Conservation (phyloP, 805 yeast genomes). For the Pichia gijzeniarum region DNA sequence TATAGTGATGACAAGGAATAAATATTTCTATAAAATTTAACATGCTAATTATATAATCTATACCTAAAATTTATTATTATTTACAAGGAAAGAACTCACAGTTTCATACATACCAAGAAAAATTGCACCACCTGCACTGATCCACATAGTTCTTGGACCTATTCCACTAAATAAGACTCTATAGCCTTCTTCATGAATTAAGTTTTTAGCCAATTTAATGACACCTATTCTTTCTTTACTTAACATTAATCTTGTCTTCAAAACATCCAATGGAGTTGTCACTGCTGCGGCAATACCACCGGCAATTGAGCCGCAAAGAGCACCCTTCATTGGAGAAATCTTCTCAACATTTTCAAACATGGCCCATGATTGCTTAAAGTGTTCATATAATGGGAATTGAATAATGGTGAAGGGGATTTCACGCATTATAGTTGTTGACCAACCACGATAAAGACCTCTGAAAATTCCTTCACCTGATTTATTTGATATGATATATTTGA, state of each 20-base stretch:
- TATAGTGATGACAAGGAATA: slow-evolving; percentile 8
- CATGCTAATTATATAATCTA: not conserved
- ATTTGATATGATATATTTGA: slow-evolving; percentile 55
- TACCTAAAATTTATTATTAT: slow-evolving; percentile 1
- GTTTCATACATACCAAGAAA: slow-evolving; percentile 91
- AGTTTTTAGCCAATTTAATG: slow-evolving; percentile 39
- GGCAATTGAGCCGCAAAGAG: slow-evolving; percentile 75
- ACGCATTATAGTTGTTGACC: slow-evolving; percentile 85
- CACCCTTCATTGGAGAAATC: slow-evolving; percentile 67
- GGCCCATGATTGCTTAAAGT: slow-evolving; percentile 58
- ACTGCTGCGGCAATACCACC: slow-evolving; percentile 79
- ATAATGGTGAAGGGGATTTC: slow-evolving; percentile 96
- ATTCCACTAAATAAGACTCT: slow-evolving; percentile 73
- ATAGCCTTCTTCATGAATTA: slow-evolving; percentile 69
- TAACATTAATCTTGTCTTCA: slow-evolving; percentile 84
- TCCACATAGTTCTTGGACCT: slow-evolving; percentile 97
- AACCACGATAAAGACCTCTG: slow-evolving; percentile 84
- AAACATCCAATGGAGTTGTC: slow-evolving; percentile 75
- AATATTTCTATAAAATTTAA: not conserved
- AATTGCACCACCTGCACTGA: slow-evolving; percentile 96
- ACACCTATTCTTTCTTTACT: slow-evolving; percentile 44
- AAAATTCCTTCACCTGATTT: slow-evolving; percentile 71
- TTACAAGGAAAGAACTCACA: slow-evolving; percentile 32
- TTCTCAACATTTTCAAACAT: slow-evolving; percentile 32
- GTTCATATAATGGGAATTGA: slow-evolving; percentile 92